phyloP scores from a whole-genome alignment of 371 early-diverging fungal genomes.

The Conidiobolus incongruus region DNA sequence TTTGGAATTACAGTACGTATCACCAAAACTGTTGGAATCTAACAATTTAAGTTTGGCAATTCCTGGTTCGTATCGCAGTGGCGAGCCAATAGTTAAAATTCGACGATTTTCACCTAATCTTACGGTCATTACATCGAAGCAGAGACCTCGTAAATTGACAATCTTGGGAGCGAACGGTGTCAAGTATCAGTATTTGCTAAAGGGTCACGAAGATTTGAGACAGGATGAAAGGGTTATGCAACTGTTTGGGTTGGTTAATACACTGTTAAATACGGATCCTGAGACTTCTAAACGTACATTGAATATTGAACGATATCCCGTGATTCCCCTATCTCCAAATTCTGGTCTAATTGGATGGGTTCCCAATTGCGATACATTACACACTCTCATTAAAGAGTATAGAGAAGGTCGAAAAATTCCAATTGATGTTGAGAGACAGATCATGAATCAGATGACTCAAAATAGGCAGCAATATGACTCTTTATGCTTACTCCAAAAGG shows the following conservation, averaged over 20 bases:
- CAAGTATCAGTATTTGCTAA: constrained; percentile 79
- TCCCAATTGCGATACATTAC: constrained; percentile 85
- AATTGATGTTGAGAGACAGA: constrained; percentile 78
- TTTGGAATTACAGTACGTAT: constrained; percentile 74
- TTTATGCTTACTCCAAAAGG: constrained; percentile 75
- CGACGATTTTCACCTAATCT: constrained; percentile 60
- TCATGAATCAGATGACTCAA: constrained; percentile 90
- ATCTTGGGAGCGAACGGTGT: constrained; percentile 78
- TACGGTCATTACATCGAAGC: constrained; percentile 79
- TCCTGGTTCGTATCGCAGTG: constrained; percentile 81
- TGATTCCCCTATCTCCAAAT: constrained; percentile 89
- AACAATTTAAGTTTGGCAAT: constrained; percentile 74
- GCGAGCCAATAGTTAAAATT: constrained; percentile 67
- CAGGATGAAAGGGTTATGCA: constrained; percentile 99
- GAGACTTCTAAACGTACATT: constrained; percentile 88
- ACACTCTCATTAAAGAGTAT: constrained; percentile 75
- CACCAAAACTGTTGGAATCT: constrained; percentile 71
- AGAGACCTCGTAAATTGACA: constrained; percentile 69
- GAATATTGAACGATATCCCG: constrained; percentile 79
- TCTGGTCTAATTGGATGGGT: constrained; percentile 94
- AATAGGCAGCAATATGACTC: constrained; percentile 89
- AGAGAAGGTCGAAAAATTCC: constrained; percentile 70
- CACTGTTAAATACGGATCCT: constrained; percentile 58
- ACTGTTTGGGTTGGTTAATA: constrained; percentile 91
- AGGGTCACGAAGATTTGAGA: constrained; percentile 95